A percentile compares a stretch with the other conserved stretches of the same genome.
phyloP scores from a whole-genome alignment of 1,284 basidiomycete genomes.

The Puccinia novopanici region DNA sequence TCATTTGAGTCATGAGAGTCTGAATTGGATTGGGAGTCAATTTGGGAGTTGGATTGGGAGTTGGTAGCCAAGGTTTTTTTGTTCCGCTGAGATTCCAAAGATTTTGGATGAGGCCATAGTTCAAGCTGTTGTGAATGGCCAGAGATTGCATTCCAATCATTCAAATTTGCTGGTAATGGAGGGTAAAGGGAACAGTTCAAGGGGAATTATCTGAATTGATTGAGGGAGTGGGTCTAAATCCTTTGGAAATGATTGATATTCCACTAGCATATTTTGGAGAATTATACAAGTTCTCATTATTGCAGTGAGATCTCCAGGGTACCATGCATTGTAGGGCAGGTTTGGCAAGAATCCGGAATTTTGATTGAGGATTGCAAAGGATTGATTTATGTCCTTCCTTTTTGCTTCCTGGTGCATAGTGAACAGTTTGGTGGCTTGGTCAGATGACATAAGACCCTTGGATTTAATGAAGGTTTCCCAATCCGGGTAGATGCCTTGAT shows the following conservation, averaged over 20 bases:
- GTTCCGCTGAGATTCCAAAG: too few species aligned
- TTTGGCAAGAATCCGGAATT: background rate
- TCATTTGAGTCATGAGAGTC: too few species aligned
- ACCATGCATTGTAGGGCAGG: background rate
- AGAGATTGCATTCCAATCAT: background rate
- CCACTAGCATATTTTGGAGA: background rate
- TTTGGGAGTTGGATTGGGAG: too few species aligned
- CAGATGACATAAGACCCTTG: background rate
- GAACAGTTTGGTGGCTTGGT: background rate
- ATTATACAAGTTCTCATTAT: background rate
- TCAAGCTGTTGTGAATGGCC: too few species aligned
- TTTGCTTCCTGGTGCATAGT: background rate
- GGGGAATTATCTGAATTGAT: background rate
- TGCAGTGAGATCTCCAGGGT: conserved; percentile 1
- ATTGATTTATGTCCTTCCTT: background rate
- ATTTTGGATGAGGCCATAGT: too few species aligned
- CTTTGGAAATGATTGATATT: background rate
- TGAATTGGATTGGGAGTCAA: too few species aligned
- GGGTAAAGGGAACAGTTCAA: background rate
- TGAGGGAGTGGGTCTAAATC: background rate
- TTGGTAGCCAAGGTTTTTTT: too few species aligned
- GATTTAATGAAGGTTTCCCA: background rate
- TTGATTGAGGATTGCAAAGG: background rate
- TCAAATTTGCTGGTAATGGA: background rate
- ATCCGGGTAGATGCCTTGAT: background rate